phyloP scores from a whole-genome alignment of 2,329 filamentous ascomycete species.

The Verticillium nubilum region DNA sequence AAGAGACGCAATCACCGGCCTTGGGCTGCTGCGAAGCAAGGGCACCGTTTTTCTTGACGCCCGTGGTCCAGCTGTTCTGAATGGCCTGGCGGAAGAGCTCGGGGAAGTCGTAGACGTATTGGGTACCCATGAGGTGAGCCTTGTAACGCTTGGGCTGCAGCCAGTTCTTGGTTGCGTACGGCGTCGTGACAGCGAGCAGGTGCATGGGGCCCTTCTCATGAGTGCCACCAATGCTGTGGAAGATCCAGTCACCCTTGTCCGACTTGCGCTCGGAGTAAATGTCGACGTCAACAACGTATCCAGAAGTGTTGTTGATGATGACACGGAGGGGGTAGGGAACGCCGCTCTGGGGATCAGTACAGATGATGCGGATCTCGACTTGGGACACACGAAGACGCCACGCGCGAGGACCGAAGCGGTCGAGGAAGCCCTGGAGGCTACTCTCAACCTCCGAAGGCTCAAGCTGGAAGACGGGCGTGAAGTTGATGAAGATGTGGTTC shows the following conservation, averaged over 20 bases:
- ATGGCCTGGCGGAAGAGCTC: conserved; percentile 98
- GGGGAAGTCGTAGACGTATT: conserved; percentile 99
- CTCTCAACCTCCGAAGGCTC: conserved; percentile 86
- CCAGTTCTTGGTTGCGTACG: conserved; percentile 97
- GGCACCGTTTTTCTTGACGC: conserved; percentile 65
- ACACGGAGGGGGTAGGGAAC: conserved; percentile 88
- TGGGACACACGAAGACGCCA: conserved; percentile 96
- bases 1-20: conserved; percentile 86
- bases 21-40: conserved; percentile 77
- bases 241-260: conserved; percentile 96
- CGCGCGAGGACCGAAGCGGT: conserved; percentile 88
- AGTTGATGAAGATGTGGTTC: conserved; percentile 99
- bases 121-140: conserved; percentile 97
- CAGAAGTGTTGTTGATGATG: conserved; percentile 96
- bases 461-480: conserved; percentile 92
- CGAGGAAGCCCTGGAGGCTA: conserved; percentile 89
- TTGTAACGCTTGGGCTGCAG: conserved; percentile 99
- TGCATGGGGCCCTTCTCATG: conserved; percentile 96
- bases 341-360: conserved; percentile 82
- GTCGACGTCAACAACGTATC: conserved; percentile 96
- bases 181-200: conserved; percentile 80
- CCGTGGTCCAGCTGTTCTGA: conserved; percentile 86
- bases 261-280: conserved; percentile 97
- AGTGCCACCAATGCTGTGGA: conserved; percentile 94
- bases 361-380: conserved; percentile 97